A percentile compares a stretch with the other conserved stretches of the same genome.
Conservation (phyloP, 805 yeast species). For the Candida germanica region DNA sequence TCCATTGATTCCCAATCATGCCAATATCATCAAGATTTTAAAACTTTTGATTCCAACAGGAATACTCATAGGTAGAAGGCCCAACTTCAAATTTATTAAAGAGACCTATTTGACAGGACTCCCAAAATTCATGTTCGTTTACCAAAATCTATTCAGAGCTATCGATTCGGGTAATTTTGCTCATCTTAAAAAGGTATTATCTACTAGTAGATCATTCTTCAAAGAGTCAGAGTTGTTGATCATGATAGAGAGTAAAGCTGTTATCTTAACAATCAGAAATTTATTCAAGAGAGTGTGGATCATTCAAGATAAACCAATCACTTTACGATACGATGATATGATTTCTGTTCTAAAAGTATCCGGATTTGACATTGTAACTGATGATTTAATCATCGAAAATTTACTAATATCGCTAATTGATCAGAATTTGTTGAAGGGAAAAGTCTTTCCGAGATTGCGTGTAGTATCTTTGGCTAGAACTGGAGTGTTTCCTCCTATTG, state of each 20-base stretch:
- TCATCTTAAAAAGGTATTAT: conserved; percentile 28
- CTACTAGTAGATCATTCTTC: conserved; percentile 32
- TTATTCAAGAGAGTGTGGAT: conserved; percentile 34
- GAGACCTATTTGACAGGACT: conserved; percentile 9
- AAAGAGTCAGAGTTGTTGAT: conserved; percentile 36
- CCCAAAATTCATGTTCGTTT: conserved; percentile 24
- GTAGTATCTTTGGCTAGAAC: conserved; percentile 41
- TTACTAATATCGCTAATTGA: conserved; percentile 50
- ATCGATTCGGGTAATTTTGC: conserved; percentile 44
- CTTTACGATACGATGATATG: conserved; percentile 28
- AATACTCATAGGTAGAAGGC: conserved; percentile 52
- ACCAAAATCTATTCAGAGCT: conserved; percentile 33
- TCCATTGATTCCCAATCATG: conserved; percentile 23
- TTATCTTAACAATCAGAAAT: conserved; percentile 47
- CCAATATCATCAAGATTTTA: conserved; percentile 42
- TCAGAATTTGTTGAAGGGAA: conserved; percentile 52
- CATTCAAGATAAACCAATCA: conserved; percentile 19
- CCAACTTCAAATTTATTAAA: conserved; percentile 27
- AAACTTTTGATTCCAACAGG: conserved; percentile 51
- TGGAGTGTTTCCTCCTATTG: conserved; percentile 40
- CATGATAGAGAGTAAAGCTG: conserved; percentile 44
- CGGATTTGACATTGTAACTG: conserved; percentile 7
- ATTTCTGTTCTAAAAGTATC: conserved; percentile 16
- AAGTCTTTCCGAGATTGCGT: conserved; percentile 40
- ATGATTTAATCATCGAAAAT: conserved; percentile 47